Base-by-base conservation (phyloP, 1,284 basidiomycete genomes). In the Chalciporus sp. region DNA sequence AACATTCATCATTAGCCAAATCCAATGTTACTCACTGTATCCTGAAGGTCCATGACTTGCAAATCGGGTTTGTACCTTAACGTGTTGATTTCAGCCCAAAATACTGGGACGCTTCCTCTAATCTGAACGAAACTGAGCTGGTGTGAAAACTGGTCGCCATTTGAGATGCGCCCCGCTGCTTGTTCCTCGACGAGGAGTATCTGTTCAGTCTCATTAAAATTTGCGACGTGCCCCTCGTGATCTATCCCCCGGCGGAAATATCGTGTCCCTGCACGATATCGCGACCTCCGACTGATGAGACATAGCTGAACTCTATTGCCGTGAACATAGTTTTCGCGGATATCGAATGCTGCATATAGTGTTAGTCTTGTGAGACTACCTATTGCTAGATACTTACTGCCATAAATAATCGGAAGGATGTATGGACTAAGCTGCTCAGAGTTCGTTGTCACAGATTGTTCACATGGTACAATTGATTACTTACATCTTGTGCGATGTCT, bases 61-160 rank as follows among this genome's bases (percentile, higher is more conserved):
- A 99, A 75, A 72, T 99, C 97, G 8, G 97, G 97, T 71, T 95
- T 97, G 74, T 99, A 99, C 59, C 95, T 83, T 58, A 99, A 71
- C 46, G 94, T 99, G 74, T 96, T 98, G 67, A 99, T 79, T 73
- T 99, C 96, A 3, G 94, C 93, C 97, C 97, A 99, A 71, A 90
- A 98, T 17, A 99, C 74, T 2, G 97, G 97, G 10, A 96, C 88
- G 61, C 92, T 95, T 9, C 97, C 97, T 61, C 97, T 82, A 50
- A 90, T 94, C 75, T 99, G 97, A 11, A 97, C 90, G 74, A 92
- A 93, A 70, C 92, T 92, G 61, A 94, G 74, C 65, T 85, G 83
- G 8, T 78, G 76, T 1, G 76, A 78, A 48, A 80, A 80, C n/a
- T 80, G 81, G 56, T 84, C 83, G 17, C 72, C 70, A 28, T 69